These are phyloP conservation scores for Microstegium vimineum DNA, from an alignment of 176 grass and related monocot genomes.

Conservation along the genomic window DNA sequence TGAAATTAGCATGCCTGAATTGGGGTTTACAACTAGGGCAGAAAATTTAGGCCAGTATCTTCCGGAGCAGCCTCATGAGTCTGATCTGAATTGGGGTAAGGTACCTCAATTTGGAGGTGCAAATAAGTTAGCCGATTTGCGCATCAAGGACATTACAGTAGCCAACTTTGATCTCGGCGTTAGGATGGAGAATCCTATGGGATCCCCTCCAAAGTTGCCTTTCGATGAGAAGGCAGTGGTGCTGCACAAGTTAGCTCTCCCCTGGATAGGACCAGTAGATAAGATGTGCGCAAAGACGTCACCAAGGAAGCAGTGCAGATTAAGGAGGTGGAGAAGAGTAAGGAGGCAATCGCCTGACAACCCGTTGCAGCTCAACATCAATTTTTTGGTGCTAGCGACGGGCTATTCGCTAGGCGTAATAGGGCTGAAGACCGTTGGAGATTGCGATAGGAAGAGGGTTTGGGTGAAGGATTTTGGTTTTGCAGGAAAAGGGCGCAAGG, in stretches of 20 bases:
- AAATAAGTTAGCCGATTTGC: not conserved
- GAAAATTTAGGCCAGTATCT: not conserved
- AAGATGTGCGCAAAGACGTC: conserved; percentile 16
- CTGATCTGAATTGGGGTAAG: not conserved
- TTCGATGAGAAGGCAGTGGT: not conserved
- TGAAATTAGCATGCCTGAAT: not conserved
- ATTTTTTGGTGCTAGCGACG: conserved; percentile 37
- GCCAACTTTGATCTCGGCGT: not conserved
- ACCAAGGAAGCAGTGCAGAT: conserved; percentile 21
- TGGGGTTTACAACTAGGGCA: not conserved
- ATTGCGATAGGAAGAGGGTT: conserved; percentile 19
- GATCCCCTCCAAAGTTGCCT: conserved; percentile 20
- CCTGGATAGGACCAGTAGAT: not conserved
- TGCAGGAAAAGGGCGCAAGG: not conserved
- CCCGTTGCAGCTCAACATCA: conserved; percentile 46
- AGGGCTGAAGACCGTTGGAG: conserved; percentile 6
- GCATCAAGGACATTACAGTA: not conserved
- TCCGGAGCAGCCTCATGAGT: not conserved
- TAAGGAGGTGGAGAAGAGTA: conserved; percentile 52
- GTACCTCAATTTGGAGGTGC: not conserved
- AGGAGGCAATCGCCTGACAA: conserved; percentile 36
- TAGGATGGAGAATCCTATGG: not conserved
- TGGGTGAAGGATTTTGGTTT: conserved; percentile 28
- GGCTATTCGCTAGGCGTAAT: conserved; percentile 39
- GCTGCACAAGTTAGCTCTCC: not conserved